Base-by-base conservation (phyloP, 495 filamentous ascomycete genomes). In the Aspergillus coremiiformis region DNA sequence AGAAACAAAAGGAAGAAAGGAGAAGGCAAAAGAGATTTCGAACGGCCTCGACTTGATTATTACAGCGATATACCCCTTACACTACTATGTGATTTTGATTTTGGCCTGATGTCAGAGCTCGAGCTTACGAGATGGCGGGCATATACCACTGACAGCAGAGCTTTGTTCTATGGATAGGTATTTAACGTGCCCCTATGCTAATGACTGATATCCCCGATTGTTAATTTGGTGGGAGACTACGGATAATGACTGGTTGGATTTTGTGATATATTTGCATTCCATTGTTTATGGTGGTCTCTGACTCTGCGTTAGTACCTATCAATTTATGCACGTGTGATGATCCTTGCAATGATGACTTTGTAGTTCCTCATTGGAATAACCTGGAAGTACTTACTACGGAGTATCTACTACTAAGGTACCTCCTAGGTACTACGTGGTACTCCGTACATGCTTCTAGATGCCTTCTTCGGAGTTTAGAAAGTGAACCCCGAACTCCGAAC, bases 61-160 rank as follows among this genome's bases (percentile, higher is more conserved):
- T 55, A 51, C 53, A 63, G 57, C 44, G 54, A 60, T 63, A 63
- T 63, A 63, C 60, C 60, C 55, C 53, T 29, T 53, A 57, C 41
- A 56, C 51, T 49, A 30, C n/a, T n/a, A n/a, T n/a, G n/a, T n/a
- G n/a, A n/a, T n/a, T 51, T 52, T 53, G 37, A 22, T 56, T 63
- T 53, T 49, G 37, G 49, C 30, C 42, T 49, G 46, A 51, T 48
- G 21, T 54, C 22, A 22, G 52, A 49, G 23, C 48, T 47, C 37
- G 19, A 20, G 20, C 52, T 24, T 37, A 35, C 44, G 20, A 43
- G 17, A 43, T 20, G 14, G 21, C 37, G 39, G 39, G 39, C 26
- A 45, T 58, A 51, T 62, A 56, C 41, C 44, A 41, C 39, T 37
- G 24, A 22, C 29, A 49, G 22, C 46, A 54, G 37, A 23, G 45